Evolutionary conservation across 768 basidiomycete genomes (phyloP).

Genomic region (Boletales sp.): DNA sequence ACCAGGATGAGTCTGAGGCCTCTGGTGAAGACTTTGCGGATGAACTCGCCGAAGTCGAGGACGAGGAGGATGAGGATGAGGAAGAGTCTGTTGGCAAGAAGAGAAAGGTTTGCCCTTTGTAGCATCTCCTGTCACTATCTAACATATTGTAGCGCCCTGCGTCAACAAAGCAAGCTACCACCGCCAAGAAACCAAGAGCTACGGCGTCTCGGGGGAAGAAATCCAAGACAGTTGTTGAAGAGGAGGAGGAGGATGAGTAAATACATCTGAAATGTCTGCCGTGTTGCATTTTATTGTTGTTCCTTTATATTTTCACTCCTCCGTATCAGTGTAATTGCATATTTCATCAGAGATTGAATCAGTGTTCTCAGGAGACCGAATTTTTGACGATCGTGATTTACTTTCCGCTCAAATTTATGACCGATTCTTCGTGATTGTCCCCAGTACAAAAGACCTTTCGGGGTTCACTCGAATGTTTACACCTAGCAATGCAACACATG

Average conservation of each 20-base stretch:
- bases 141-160: constrained; percentile 36
- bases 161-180: constrained; percentile 42
- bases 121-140: not conserved
- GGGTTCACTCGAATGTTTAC: too few species aligned
- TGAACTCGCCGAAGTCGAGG: constrained; percentile 43
- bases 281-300: constrained; percentile 7
- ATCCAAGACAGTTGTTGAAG: constrained; percentile 47
- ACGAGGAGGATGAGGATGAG: constrained; percentile 42
- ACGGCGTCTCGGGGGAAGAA: constrained; percentile 31
- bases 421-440: too few species aligned
- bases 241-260: constrained; percentile 35
- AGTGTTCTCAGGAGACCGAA: too few species aligned
- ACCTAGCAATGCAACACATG: not conserved
- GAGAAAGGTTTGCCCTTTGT: constrained; percentile 52
- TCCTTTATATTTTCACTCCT: not conserved
- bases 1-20: constrained; percentile 34
- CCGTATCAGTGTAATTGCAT: constrained; percentile 9
- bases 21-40: constrained; percentile 47
- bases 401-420: too few species aligned
- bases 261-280: not conserved
- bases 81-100: constrained; percentile 50
- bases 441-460: too few species aligned
- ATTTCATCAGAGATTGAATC: not conserved
- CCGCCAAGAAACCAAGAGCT: constrained; percentile 38
- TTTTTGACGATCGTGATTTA: too few species aligned